Percentiles rank a stretch among this genome's conserved stretches.
phyloP scores from a whole-genome alignment of 192 early-diverging fungal genomes.

The Pilaira anomala region DNA sequence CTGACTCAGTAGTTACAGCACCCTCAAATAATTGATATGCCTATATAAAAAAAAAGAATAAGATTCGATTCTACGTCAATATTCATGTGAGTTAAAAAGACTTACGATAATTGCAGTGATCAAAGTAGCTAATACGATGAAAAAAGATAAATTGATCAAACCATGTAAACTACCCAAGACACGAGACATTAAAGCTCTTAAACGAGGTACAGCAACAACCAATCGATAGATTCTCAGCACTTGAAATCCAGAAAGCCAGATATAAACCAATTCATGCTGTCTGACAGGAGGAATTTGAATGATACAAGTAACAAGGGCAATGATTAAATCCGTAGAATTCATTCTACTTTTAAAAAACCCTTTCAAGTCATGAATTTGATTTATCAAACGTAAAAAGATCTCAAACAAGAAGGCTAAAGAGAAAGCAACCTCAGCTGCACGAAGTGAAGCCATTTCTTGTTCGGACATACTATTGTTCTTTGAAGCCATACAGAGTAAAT shows the following conservation, averaged over 20 bases:
- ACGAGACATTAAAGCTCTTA: conserved; percentile 43
- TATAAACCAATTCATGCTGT: conserved; percentile 32
- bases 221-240: conserved; percentile 50
- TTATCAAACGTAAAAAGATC: conserved; percentile 41
- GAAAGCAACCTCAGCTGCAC: conserved; percentile 46
- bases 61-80: too few relatives aligned
- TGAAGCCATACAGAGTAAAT: conserved; percentile 49
- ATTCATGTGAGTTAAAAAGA: not conserved
- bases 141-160: conserved; percentile 57
- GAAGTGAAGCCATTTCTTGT: conserved; percentile 20
- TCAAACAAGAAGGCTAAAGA: conserved; percentile 49
- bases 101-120: conserved; percentile 52
- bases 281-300: conserved; percentile 53
- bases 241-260: conserved; percentile 54
- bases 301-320: conserved; percentile 44
- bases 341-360: conserved; percentile 44
- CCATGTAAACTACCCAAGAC: conserved; percentile 56
- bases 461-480: conserved; percentile 33
- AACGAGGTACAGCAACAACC: conserved; percentile 45
- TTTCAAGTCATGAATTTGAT: conserved; percentile 28
- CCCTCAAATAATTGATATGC: conserved; percentile 44
- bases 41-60: conserved; percentile 17
- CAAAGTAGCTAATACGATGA: conserved; percentile 49
- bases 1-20: conserved; percentile 10
- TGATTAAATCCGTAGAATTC: conserved; percentile 46